Evolutionary conservation across 148 eudicot species (phyloP), one percentile per base, ranked within the genome.

Genomic region (Dysphania ambrosioides): DNA sequence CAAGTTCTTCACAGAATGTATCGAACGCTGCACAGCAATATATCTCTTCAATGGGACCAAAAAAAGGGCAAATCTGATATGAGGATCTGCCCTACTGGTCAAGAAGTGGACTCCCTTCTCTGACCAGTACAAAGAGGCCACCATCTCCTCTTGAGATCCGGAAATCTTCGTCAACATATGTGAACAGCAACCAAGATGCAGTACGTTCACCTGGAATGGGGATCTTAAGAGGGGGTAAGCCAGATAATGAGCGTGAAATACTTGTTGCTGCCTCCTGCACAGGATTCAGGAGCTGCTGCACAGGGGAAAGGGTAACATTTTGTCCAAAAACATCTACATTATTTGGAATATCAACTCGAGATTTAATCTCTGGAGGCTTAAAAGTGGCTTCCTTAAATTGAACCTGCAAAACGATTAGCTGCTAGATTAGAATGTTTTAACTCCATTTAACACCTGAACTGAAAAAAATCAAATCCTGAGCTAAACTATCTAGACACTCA

Each of bases 131-230:
- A 72, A 95, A 95, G 55, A 95, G 86, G 70, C 99, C 97, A 61
- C 97, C 99, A 81, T 95, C 99, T 53, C 99, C 99, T 83, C 97
- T 90, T 18, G 99, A 88, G 31, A 95, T 95, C 51, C 94, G 87
- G 44, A 92, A 72, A 81, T 95, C 97, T 35, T 89, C 86, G 81
- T 95, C 99, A 38, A 92, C 94, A 80, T 90, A 95, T 27, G 99
- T 88, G 10, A 65, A 83, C 6, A 95, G 82, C 71, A 95, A 88
- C 97, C 97, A 95, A 42, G 99, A 92, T 56, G 86, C 81, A 68
- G 89, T 19, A 58, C 89, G 75, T 60, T 90, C 99, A 35, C 97
- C 94, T 1, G 97, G 97, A 76, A 95, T 85, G 60, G 91, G 84
- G 63, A 92, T 35, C 82, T 84, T 95, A 16, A 95, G 86, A 75